Base-by-base conservation (phyloP, 2,329 filamentous ascomycete species). In the Chrysosporium keratinophilum region DNA sequence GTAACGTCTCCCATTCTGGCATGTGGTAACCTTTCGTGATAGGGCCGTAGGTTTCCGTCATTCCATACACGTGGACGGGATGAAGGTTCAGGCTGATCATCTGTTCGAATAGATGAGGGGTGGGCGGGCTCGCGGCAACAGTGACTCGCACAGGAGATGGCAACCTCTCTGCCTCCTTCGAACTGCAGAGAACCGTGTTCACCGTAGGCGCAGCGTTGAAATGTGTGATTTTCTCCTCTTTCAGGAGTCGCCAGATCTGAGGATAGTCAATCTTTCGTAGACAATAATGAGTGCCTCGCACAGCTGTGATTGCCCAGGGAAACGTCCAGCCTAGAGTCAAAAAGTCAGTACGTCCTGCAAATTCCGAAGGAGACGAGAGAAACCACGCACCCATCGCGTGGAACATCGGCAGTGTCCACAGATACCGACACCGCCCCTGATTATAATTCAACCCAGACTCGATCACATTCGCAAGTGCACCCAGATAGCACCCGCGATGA, bases 171-270 rank as follows among this genome's bases (percentile, higher is more conserved):
- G 93, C 91, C 67, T 89, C 84, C 40, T 83, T 78, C 2, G 87
- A 79, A 11, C 85, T 85, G 65, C 93, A 95, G 2, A 98, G 80
- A 0, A 97, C 74, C 0, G 91, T 98, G 68, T 97, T 97, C 50
- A 98, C 93, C 0, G 93, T 98, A 0, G 93, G 93, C 0, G 91
- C 93, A 0, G 91, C 91, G 65, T 91, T 95, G 74, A 94, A 97
- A 69, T 98, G 93, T 0, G 89, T 97, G 59, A 98, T 85, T 5
- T 80, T 76, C 69, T 97, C 87, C 50, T 88, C 80, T 64, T 89
- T 94, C 34, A 98, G 74, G 3, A 98, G 73, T 47, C 80, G 79
- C 93, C 93, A 98, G 56, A 98, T 95, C 55, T 91, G 76, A 0
- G 87, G 82, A 66, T 98, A 98, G 70, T 97, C 89, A 59, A 98